Conservation (phyloP, 2,329 filamentous ascomycete genomes). For the Fusarium chuoi region DNA sequence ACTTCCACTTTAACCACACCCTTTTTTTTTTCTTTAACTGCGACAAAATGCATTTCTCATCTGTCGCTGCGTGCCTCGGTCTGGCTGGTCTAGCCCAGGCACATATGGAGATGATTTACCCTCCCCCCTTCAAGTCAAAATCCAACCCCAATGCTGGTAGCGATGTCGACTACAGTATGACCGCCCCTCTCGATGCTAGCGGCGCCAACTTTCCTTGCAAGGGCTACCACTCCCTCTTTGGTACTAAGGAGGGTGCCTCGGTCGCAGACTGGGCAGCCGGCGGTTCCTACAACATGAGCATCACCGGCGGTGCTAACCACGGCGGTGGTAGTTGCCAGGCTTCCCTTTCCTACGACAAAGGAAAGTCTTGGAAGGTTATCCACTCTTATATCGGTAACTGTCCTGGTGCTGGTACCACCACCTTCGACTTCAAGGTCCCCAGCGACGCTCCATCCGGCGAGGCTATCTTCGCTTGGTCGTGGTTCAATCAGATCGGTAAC, state of each 20-base stretch:
- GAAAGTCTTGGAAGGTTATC: constrained; percentile 75
- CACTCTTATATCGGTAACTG: constrained; percentile 67
- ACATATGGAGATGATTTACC: constrained; percentile 67
- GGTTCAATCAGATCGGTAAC: constrained; percentile 81
- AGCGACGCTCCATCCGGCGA: constrained; percentile 68
- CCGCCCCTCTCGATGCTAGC: constrained; percentile 68
- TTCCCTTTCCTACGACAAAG: constrained; percentile 77
- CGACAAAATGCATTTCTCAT: constrained; percentile 53
- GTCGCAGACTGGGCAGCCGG: constrained; percentile 73
- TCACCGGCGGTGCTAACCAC: constrained; percentile 72
- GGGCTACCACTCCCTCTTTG: constrained; percentile 64
- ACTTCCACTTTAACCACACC: neutral
- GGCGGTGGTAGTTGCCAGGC: constrained; percentile 81
- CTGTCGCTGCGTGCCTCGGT: constrained; percentile 55
- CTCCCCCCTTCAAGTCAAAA: constrained; percentile 64
- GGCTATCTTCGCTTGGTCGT: constrained; percentile 79
- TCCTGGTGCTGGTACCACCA: constrained; percentile 56
- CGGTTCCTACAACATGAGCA: constrained; percentile 68
- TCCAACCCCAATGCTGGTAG: constrained; percentile 58
- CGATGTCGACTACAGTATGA: constrained; percentile 77
- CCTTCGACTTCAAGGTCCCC: constrained; percentile 75
- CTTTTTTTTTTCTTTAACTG: neutral
- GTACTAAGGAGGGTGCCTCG: constrained; percentile 60
- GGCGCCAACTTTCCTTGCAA: constrained; percentile 82
- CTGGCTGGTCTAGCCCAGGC: constrained; percentile 57